These are phyloP conservation scores for Pholiota conissans DNA, from an alignment of 768 basidiomycete genomes.

Conservation along the genomic window DNA sequence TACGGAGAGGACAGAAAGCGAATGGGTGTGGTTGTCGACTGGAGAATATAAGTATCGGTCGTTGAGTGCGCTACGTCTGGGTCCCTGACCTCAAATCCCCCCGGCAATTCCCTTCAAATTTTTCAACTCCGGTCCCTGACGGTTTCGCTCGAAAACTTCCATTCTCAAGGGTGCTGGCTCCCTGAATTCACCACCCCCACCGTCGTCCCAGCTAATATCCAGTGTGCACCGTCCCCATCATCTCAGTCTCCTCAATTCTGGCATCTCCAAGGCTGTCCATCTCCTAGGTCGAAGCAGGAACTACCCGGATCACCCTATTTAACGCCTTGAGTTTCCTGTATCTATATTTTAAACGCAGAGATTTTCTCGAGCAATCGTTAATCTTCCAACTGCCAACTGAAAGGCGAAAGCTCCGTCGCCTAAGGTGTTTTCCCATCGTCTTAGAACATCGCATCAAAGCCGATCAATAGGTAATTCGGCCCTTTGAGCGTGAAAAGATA, in stretches of 20 bases:
- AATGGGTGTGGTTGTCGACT: conserved; percentile 31
- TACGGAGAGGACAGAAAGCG: conserved; percentile 33
- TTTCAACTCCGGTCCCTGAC: conserved; percentile 48
- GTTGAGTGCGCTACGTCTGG: conserved; percentile 39
- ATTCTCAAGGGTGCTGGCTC: conserved; percentile 7
- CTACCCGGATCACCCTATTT: conserved; percentile 2
- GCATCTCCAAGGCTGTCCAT: neutral
- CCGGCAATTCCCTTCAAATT: conserved; percentile 50
- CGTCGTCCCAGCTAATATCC: neutral
- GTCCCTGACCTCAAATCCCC: conserved; percentile 44
- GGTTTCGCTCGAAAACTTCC: conserved; percentile 19
- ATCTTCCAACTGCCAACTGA: neutral
- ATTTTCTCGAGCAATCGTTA: neutral
- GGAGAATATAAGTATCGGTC: conserved; percentile 46
- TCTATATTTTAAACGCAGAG: neutral
- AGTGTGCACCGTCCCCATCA: neutral
- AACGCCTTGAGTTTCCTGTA: neutral
- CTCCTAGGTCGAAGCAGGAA: neutral
- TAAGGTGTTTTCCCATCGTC: conserved; percentile 5
- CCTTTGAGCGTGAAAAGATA: conserved; percentile 8
- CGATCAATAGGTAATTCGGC: conserved; percentile 18
- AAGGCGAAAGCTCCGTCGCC: neutral
- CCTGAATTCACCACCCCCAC: conserved; percentile 1
- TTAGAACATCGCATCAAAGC: conserved; percentile 13
- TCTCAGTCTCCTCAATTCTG: neutral